Conservation (phyloP, 352 stramenopile species). For the Pythium brassicae region DNA sequence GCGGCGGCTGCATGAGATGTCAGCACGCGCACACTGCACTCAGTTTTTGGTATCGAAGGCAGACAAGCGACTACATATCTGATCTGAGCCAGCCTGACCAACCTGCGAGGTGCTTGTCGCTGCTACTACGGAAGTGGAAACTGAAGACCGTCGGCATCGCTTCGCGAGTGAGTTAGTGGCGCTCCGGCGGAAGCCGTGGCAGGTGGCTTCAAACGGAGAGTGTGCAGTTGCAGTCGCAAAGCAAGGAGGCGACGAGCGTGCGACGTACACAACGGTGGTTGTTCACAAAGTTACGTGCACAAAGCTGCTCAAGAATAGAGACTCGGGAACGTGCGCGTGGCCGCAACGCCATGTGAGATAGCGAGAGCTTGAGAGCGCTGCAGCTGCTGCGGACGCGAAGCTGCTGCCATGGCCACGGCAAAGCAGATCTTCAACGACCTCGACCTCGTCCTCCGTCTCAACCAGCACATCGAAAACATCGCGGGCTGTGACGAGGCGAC, state of each 20-base stretch:
- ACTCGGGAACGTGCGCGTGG: not conserved
- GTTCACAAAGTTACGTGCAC: too few species aligned
- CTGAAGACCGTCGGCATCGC: conserved; percentile 17
- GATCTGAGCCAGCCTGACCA: conserved; percentile 1
- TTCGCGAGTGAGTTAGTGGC: not conserved
- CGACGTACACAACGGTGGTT: too few species aligned
- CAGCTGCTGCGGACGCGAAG: not conserved
- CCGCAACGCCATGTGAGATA: not conserved
- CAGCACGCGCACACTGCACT: too few species aligned
- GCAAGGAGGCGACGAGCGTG: too few species aligned
- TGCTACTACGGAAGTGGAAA: conserved; percentile 18
- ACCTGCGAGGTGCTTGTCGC: conserved; percentile 42
- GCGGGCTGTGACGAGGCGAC: conserved; percentile 15
- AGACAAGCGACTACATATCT: not conserved
- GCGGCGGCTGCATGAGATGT: not conserved
- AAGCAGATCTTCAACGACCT: conserved; percentile 76
- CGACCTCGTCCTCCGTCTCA: conserved; percentile 61
- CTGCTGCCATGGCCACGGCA: conserved; percentile 14
- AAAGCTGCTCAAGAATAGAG: too few species aligned
- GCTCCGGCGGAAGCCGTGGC: too few species aligned
- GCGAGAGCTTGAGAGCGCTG: not conserved
- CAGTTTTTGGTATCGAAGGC: too few species aligned
- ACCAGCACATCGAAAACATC: conserved; percentile 60
- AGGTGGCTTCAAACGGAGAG: too few species aligned
- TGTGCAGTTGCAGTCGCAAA: too few species aligned